Conservation (phyloP, 331 rosid genomes). For the Cydonia oblonga region DNA sequence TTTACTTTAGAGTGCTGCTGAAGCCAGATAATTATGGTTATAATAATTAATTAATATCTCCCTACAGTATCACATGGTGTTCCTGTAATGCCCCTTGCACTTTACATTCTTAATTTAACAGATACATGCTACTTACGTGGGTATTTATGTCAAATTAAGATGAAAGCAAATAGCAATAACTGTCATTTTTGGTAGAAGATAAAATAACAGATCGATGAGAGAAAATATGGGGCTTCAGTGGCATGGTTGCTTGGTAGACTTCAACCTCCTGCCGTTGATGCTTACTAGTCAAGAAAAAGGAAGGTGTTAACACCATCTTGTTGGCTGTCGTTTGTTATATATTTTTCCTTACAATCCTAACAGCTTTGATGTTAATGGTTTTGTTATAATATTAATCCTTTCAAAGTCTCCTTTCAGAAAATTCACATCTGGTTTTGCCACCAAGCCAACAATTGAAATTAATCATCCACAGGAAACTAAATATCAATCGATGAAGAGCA, state of each 20-base stretch:
- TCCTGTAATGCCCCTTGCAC: neutral
- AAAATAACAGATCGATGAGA: conserved; percentile 5
- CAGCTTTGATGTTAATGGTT: conserved; percentile 29
- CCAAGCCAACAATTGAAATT: neutral
- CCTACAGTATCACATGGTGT: conserved; percentile 1
- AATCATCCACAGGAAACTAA: neutral
- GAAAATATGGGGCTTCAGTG: neutral
- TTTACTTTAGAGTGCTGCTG: conserved; percentile 36
- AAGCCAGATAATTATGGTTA: conserved; percentile 27
- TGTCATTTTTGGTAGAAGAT: conserved; percentile 4
- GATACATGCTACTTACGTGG: neutral
- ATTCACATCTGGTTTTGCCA: neutral
- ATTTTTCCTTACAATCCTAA: neutral
- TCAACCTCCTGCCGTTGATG: conserved; percentile 52
- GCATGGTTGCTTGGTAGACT: conserved; percentile 34
- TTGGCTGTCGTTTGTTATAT: conserved; percentile 31
- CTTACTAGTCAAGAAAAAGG: conserved; percentile 20
- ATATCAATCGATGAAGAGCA: neutral
- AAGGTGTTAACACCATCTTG: conserved; percentile 18
- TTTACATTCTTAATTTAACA: neutral
- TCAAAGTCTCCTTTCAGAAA: neutral
- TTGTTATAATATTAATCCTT: neutral
- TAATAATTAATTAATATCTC: neutral
- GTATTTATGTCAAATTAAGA: conserved; percentile 5
- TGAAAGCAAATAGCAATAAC: neutral